Percentiles rank a stretch among this genome's conserved stretches.
These are phyloP conservation scores for Carpinus viminea DNA, from an alignment of 306 rosid species.

Conservation along the genomic window DNA sequence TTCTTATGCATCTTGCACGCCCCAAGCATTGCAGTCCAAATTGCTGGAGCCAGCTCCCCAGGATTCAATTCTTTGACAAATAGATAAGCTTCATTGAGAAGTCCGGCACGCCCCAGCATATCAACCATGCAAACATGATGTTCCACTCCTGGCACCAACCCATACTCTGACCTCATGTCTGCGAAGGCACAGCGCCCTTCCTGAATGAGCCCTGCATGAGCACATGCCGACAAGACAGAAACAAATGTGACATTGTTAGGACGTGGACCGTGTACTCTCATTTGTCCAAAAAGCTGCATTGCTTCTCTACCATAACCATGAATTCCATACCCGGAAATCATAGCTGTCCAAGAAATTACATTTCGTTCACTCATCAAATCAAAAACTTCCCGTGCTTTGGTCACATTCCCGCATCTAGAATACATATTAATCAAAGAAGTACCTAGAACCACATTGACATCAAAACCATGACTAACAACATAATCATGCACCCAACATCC, in stretches of 20 bases:
- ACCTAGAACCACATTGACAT: slow-evolving; percentile 58
- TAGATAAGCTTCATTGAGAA: slow-evolving; percentile 64
- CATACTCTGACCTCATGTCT: slow-evolving; percentile 63
- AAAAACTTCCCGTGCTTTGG: slow-evolving; percentile 59
- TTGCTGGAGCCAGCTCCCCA: slow-evolving; percentile 50
- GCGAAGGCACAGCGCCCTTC: slow-evolving; percentile 63
- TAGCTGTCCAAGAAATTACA: slow-evolving; percentile 86
- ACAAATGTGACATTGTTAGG: slow-evolving; percentile 81
- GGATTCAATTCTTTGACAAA: slow-evolving; percentile 44
- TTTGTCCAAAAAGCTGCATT: slow-evolving; percentile 51
- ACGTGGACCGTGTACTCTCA: slow-evolving; percentile 49
- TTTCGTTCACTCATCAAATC: slow-evolving; percentile 64
- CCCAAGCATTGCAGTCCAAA: slow-evolving; percentile 91
- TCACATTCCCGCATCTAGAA: slow-evolving; percentile 70
- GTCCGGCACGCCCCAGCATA: slow-evolving; percentile 88
- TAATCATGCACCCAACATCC: slow-evolving; percentile 72
- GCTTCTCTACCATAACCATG: slow-evolving; percentile 80
- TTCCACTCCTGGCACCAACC: slow-evolving; percentile 71
- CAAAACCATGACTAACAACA: slow-evolving; percentile 40
- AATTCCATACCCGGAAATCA: slow-evolving; percentile 84
- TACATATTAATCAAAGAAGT: slow-evolving; percentile 86
- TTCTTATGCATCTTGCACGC: slow-evolving; percentile 90
- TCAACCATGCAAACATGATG: slow-evolving; percentile 90
- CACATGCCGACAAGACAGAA: slow-evolving; percentile 82
- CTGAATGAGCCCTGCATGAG: slow-evolving; percentile 79